These are phyloP conservation scores for Polyporus tsugae DNA, from an alignment of 1,284 basidiomycete species.

Conservation along the genomic window DNA sequence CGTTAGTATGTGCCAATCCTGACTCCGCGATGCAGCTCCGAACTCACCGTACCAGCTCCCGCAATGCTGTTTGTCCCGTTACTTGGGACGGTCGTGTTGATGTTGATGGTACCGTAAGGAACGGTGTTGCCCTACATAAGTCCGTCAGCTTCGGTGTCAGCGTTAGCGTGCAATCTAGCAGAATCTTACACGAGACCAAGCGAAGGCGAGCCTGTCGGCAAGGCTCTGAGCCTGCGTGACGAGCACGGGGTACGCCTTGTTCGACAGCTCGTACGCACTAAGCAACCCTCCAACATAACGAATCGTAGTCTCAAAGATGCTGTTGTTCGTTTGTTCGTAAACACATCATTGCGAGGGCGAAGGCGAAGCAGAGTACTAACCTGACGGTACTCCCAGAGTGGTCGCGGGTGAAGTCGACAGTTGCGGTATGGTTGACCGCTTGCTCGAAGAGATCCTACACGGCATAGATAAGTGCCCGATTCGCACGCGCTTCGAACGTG, in stretches of 20 bases:
- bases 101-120: conserved; percentile 62
- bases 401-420: conserved; percentile 64
- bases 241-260: conserved; percentile 58
- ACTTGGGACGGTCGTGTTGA: conserved; percentile 54
- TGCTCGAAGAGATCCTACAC: conserved; percentile 55
- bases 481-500: not conserved
- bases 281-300: conserved; percentile 78
- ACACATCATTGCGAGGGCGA: not conserved
- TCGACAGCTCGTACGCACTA: conserved; percentile 86
- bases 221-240: conserved; percentile 74
- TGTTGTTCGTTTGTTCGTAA: conserved; percentile 34
- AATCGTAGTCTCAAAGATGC: conserved; percentile 91
- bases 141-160: not conserved
- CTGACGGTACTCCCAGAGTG: conserved; percentile 61
- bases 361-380: conserved; percentile 41
- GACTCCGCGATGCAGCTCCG: no score
- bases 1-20: no score
- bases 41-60: conserved; percentile 71
- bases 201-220: conserved; percentile 72
- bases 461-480: not conserved
- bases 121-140: conserved; percentile 52
- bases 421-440: conserved; percentile 57
- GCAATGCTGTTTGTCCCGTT: conserved; percentile 65
- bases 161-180: not conserved
- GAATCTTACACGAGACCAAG: conserved; percentile 60